phyloP scores from a whole-genome alignment of 495 filamentous ascomycete species.

The Cercophora sp. region DNA sequence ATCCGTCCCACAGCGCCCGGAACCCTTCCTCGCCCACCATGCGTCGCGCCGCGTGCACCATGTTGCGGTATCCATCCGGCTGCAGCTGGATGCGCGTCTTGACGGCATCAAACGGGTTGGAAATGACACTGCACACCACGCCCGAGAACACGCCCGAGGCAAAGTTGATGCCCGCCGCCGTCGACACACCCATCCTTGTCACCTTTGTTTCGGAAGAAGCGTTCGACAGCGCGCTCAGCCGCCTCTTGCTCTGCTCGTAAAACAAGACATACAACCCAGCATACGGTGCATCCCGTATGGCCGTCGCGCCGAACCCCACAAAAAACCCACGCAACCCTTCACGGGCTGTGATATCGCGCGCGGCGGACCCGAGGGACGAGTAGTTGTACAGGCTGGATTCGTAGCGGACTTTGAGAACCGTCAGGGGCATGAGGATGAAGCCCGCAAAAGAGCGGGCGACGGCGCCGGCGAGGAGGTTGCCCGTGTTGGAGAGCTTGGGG shows the following conservation, averaged over 20 bases:
- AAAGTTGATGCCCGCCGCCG: slow-evolving; percentile 78
- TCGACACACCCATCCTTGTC: slow-evolving; percentile 27
- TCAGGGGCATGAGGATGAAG: slow-evolving; percentile 92
- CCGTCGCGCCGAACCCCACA: slow-evolving; percentile 87
- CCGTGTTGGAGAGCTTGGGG: slow-evolving; percentile 77
- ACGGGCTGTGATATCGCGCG: slow-evolving; percentile 64
- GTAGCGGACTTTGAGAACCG: slow-evolving; percentile 94
- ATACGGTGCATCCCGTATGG: slow-evolving; percentile 89
- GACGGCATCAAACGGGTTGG: slow-evolving; percentile 94
- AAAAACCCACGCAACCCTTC: slow-evolving; percentile 88
- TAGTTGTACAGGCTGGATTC: slow-evolving; percentile 84
- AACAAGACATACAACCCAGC: slow-evolving; percentile 92
- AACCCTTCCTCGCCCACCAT: slow-evolving; percentile 83
- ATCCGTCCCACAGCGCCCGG: slow-evolving; percentile 76
- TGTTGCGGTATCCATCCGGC: slow-evolving; percentile 78
- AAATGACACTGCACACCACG: slow-evolving; percentile 70
- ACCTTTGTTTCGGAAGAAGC: slow-evolving; percentile 11
- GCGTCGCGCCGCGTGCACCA: slow-evolving; percentile 65
- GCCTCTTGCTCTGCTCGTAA: slow-evolving; percentile 83
- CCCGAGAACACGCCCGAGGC: slow-evolving; percentile 71
- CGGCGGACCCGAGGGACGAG: slow-evolving; percentile 67
- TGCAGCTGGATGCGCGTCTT: slow-evolving; percentile 93
- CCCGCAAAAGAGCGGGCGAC: slow-evolving; percentile 79
- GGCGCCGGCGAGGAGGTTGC: slow-evolving; percentile 82
- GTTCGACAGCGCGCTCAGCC: slow-evolving; percentile 43